Evolutionary conservation across 2,329 filamentous ascomycete species (phyloP), one percentile per base, ranked within the genome.

Genomic region (Clonostachys solani): DNA sequence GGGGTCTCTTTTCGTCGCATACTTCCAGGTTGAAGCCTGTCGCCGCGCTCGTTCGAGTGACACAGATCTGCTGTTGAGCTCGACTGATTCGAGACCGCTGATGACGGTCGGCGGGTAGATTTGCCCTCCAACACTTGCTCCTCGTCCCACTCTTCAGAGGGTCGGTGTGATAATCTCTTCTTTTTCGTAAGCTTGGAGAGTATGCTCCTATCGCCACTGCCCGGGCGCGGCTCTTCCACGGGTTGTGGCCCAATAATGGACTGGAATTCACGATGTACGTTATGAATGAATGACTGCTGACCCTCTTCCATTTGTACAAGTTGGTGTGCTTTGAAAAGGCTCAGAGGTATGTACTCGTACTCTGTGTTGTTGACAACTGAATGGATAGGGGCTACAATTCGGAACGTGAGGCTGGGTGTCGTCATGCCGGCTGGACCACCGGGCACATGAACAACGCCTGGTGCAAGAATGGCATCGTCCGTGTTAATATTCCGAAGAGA

Each of bases 281-380:
- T 74, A 47, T 79, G 75, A 2, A 77, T 74, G 55, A 89, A 88
- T 3, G 73, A 74, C 5, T 78, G 72, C 41, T 82, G 74, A 52
- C 81, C 77, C 1, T 74, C 69, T 54, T 83, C 77, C n/a, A 43
- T 18, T n/a, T 12, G 36, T 0, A 80, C 74, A 51, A 84, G 76
- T 61, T 89, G 86, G 49, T 84, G 82, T 8, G 78, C 71, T 53
- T 80, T 82, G 68, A 88, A 87, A 52, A 88, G 81, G 40, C 67
- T 76, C 33, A 87, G 66, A 0, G 85, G 83, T 2, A 78, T 71
- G 52, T 86, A 85, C 47, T 75, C 71, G 56, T 80, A 77, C 29
- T 73, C 72, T 2, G 75, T 66, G 18, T 75, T 74, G 3, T 68
- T 66, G 9, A 78, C 62, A 34, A 71, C 73, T 15, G 73, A 71